Evolutionary conservation across 2,329 filamentous ascomycete species (phyloP).

Genomic region (Diaporthe citrichinensis): DNA sequence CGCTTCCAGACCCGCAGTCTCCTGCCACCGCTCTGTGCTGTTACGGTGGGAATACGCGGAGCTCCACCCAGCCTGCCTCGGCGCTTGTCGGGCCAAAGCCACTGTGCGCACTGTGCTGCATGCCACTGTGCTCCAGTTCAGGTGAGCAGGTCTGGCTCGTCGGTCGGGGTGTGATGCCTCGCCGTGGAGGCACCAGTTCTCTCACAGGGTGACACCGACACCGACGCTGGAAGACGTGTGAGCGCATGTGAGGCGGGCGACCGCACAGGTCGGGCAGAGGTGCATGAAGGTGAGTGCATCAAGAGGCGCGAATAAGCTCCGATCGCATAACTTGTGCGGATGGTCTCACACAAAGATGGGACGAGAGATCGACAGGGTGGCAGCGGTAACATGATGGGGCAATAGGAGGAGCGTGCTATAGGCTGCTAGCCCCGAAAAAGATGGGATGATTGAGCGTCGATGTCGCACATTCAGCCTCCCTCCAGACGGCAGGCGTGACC

Average conservation of each 20-base stretch:
- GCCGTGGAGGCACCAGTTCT: neutral
- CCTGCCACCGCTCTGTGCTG: slow-evolving; percentile 6
- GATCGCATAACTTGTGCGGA: slow-evolving; percentile 17
- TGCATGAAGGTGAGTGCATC: slow-evolving; percentile 28
- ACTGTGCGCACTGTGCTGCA: neutral
- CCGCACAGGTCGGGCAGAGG: neutral
- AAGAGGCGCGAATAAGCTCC: slow-evolving; percentile 26
- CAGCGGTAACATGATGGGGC: slow-evolving; percentile 22
- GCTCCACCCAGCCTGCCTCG: slow-evolving; percentile 14
- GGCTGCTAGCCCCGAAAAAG: slow-evolving; percentile 21
- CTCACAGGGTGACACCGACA: neutral
- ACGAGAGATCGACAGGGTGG: slow-evolving; percentile 37
- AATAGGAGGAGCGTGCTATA: slow-evolving; percentile 28
- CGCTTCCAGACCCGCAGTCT: slow-evolving; percentile 7
- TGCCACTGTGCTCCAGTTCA: neutral
- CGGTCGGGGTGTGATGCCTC: neutral
- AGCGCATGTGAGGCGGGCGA: neutral
- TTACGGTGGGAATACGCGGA: slow-evolving; percentile 15
- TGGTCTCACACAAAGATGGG: slow-evolving; percentile 34
- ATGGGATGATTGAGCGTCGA: slow-evolving; percentile 37
- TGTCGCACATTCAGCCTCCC: slow-evolving; percentile 39
- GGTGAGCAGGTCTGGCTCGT: slow-evolving; percentile 6
- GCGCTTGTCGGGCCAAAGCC: neutral
- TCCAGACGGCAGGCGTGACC: slow-evolving; percentile 34
- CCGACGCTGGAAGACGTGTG: neutral